Evolutionary conservation across 805 yeast genomes (phyloP), one percentile per base, ranked within the genome.

Genomic region (Spathaspora passalidarum): DNA sequence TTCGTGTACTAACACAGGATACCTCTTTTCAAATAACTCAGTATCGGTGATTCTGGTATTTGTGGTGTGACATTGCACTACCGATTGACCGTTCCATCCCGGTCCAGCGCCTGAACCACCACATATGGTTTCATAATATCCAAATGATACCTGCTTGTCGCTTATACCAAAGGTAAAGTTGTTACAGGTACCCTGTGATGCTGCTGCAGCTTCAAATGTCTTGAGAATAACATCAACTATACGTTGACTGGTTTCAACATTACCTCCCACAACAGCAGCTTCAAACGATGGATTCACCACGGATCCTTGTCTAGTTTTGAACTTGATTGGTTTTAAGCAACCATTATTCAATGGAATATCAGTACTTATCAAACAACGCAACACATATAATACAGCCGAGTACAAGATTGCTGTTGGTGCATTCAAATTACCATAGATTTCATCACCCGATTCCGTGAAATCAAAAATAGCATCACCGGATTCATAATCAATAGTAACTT

Each of bases 71-170:
- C 95, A 87, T 57, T 90, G 97, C 2, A 90, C 95, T n/a, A 88
- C 96, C 49, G 84, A 78, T 43, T 84, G 85, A 38, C 97, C 97
- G 55, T 85, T 68, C 91, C 95, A 89, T 2, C 82, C 81, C 1
- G 85, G 79, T 1, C 92, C 90, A 2, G 97, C 97, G 42, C 97
- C 97, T 38, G 90, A 86, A 0, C 97, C 97, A 49, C 97, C 97
- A 48, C 96, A 94, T 49, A 91, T 89, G 0, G 97, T 91, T 61
- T 90, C 97, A 62, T 90, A 90, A 62, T 90, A 90, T 0, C 97
- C 96, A 63, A 88, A 89, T 0, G 91, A 89, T 47, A 77, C 73
- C 7, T 67, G 62, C 47, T 78, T 76, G 40, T 89, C 92, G 50
- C 84, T 88, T 21, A 78, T 80, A 19, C 97, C 97, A 70, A 91